These are phyloP conservation scores for Pichia californica DNA, from an alignment of 805 yeast species.

Conservation along the genomic window DNA sequence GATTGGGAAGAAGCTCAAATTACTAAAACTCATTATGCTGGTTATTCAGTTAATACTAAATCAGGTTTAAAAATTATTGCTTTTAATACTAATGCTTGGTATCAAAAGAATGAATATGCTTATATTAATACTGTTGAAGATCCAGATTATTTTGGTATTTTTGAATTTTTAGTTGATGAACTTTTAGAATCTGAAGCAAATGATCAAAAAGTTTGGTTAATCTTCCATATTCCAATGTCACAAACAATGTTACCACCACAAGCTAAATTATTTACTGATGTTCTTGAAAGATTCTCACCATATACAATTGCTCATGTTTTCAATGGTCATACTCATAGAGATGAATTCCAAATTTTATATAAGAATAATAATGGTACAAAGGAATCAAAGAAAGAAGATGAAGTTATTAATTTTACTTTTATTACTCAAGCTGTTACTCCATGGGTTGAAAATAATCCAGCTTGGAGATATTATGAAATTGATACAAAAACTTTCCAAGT, in stretches of 20 bases:
- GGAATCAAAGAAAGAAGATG: constrained; percentile 32
- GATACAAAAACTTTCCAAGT: constrained; percentile 55
- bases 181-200: constrained; percentile 50
- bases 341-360: constrained; percentile 57
- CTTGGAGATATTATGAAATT: constrained; percentile 67
- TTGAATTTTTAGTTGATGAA: constrained; percentile 56
- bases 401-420: constrained; percentile 54
- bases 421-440: constrained; percentile 65
- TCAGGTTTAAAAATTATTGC: constrained; percentile 56
- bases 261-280: constrained; percentile 47
- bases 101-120: constrained; percentile 54
- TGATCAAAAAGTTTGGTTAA: constrained; percentile 65
- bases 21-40: constrained; percentile 49
- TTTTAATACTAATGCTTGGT: constrained; percentile 63
- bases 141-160: constrained; percentile 58
- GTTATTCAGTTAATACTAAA: constrained; percentile 49
- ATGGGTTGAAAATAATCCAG: constrained; percentile 52
- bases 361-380: constrained; percentile 34
- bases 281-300: constrained; percentile 62
- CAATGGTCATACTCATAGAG: constrained; percentile 67
- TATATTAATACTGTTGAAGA: constrained; percentile 40
- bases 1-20: constrained; percentile 28
- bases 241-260: constrained; percentile 58
- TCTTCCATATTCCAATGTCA: constrained; percentile 62
- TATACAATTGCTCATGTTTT: constrained; percentile 61